phyloP scores from a whole-genome alignment of 2,329 filamentous ascomycete species.

The Paraphaeosphaeria sporulosa region DNA sequence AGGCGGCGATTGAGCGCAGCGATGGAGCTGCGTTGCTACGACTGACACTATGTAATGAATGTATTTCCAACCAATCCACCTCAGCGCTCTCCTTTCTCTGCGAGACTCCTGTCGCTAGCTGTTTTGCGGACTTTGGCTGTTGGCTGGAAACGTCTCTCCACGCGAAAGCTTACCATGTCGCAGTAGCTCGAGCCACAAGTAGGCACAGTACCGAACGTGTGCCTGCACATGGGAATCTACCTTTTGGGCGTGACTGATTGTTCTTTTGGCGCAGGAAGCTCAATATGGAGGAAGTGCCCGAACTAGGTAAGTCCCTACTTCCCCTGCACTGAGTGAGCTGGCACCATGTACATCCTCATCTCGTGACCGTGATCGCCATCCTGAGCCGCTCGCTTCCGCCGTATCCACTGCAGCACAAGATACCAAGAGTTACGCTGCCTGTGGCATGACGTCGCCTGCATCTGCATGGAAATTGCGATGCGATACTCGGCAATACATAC shows the following conservation, averaged over 20 bases:
- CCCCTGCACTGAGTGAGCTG: too few relatives aligned
- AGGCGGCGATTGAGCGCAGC: background rate
- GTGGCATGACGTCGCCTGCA: background rate
- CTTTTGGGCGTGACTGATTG: too few relatives aligned
- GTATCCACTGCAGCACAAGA: background rate
- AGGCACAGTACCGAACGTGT: background rate
- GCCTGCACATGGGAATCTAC: background rate
- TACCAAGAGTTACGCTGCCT: background rate
- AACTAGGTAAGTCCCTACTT: too few relatives aligned
- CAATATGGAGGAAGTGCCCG: too few relatives aligned
- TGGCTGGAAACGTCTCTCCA: too few relatives aligned
- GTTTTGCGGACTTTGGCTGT: too few relatives aligned
- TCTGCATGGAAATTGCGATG: background rate
- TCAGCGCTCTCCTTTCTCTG: background rate
- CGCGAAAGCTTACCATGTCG: too few relatives aligned
- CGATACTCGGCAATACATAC: background rate
- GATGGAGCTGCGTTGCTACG: constrained; percentile 10
- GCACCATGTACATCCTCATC: constrained; percentile 9
- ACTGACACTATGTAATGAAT: constrained; percentile 22
- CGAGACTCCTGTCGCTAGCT: background rate
- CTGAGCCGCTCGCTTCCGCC: background rate
- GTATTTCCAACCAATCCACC: constrained; percentile 8
- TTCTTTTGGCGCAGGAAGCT: too few relatives aligned
- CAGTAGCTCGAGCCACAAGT: background rate
- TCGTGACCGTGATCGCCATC: background rate